Conservation (phyloP, 306 rosid genomes). For the Pyrus communis region DNA sequence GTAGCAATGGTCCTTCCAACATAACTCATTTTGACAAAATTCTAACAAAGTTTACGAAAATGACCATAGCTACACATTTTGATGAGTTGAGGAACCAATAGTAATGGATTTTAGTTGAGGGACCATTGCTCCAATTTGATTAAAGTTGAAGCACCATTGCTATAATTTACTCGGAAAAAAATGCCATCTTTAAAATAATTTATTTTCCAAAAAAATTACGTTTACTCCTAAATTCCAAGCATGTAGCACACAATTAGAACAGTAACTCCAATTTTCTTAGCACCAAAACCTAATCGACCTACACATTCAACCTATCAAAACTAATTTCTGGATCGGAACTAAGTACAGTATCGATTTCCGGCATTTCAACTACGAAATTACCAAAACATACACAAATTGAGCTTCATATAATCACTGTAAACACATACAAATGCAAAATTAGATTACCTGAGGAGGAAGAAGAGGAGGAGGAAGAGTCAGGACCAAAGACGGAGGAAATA, state of each 20-base stretch:
- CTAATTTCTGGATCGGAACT: neutral
- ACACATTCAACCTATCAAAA: neutral
- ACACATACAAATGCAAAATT: neutral
- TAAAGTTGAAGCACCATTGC: too few species aligned
- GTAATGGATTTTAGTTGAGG: too few species aligned
- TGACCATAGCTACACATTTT: too few species aligned
- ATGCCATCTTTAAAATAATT: too few species aligned
- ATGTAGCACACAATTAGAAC: too few species aligned
- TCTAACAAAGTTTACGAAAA: too few species aligned
- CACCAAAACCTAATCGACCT: neutral
- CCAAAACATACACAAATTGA: neutral
- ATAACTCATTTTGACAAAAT: too few species aligned
- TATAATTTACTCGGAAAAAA: too few species aligned
- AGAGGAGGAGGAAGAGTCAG: constrained; percentile 34
- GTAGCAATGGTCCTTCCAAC: too few species aligned
- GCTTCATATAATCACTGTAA: neutral
- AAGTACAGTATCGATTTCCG: neutral
- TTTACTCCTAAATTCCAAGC: neutral
- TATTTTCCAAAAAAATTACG: neutral
- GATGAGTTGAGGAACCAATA: too few species aligned
- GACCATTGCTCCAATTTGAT: too few species aligned
- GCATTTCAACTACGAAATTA: neutral
- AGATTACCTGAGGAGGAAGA: constrained; percentile 43
- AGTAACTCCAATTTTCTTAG: neutral
- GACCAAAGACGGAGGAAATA: constrained; percentile 47